Evolutionary conservation across 2,329 filamentous ascomycete species (phyloP), one percentile per base, ranked within the genome.

Genomic region (Falciphora oryzae): DNA sequence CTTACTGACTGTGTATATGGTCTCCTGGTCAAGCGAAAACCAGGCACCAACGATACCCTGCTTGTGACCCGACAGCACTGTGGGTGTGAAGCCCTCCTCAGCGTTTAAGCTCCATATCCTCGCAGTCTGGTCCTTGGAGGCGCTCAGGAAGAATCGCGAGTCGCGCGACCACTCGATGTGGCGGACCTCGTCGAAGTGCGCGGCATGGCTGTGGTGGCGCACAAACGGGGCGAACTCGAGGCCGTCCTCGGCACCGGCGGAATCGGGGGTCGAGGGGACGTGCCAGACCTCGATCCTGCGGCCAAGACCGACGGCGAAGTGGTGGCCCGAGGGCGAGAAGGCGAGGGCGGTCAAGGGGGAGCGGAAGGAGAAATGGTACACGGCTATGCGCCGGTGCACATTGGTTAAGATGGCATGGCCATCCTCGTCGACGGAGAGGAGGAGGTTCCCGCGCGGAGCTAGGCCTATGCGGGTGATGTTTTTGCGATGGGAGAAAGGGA

Each of bases 291-390:
- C 93, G 66, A 97, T 88, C 72, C 91, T 90, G 71, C 94, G 86
- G 50, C 93, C 94, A 29, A 97, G 80, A 59, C 89, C 94, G 50
- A 94, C 93, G 31, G 90, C 94, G 73, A 99, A 99, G 77, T 96
- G 88, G 61, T 89, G 88, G 28, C 95, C 95, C 1, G 92, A 96
- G 0, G 94, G 93, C 28, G 95, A 93, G 73, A 99, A 99, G 0
- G 91, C 85, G 44, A 99, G 87, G 0, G 93, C 88, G 18, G 92
- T 91, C 56, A 96, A 89, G 18, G 87, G 80, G n/a, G 86, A 84
- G 72, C 90, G 91, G 79, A 99, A 96, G n/a, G 94, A 93, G 76
- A 99, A 97, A 77, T 97, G 89, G 73, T 98, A 96, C 63, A 99
- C 88, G 7, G 90, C 85, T 69, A 97, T 90, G 68, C 93, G 88